These are phyloP conservation scores for Grammothele lineata DNA, from an alignment of 768 basidiomycete species.

Conservation along the genomic window DNA sequence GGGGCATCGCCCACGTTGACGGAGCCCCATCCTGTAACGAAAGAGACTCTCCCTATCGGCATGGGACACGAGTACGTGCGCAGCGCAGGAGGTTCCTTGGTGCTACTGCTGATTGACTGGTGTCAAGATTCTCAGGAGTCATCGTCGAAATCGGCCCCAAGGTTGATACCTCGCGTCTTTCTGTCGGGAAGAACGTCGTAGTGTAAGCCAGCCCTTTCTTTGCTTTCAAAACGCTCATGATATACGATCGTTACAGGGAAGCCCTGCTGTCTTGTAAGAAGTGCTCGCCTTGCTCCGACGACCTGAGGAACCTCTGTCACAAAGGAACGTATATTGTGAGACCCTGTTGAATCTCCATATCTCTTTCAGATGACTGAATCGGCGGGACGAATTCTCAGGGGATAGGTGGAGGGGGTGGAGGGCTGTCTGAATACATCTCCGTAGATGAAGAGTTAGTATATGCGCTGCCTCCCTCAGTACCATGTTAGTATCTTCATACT, in stretches of 20 bases:
- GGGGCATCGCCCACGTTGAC: slow-evolving; percentile 26
- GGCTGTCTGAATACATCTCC: slow-evolving; percentile 39
- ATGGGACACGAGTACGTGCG: slow-evolving; percentile 46
- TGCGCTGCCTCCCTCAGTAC: slow-evolving; percentile 32
- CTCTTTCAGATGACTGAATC: too few species aligned
- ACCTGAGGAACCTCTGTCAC: slow-evolving; percentile 33
- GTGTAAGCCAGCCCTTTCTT: slow-evolving; percentile 8
- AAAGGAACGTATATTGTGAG: slow-evolving; percentile 32
- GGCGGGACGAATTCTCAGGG: slow-evolving; percentile 23
- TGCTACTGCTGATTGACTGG: not conserved
- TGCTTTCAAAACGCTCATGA: not conserved
- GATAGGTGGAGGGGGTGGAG: slow-evolving; percentile 36
- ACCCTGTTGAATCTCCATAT: slow-evolving; percentile 9
- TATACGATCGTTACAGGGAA: slow-evolving; percentile 32
- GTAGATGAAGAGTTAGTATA: slow-evolving; percentile 34
- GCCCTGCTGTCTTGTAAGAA: slow-evolving; percentile 39
- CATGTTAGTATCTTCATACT: slow-evolving; percentile 27
- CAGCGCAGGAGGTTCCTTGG: not conserved
- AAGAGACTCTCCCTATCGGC: slow-evolving; percentile 37
- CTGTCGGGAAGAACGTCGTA: slow-evolving; percentile 17
- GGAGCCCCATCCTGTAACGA: slow-evolving; percentile 33
- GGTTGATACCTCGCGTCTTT: slow-evolving; percentile 8
- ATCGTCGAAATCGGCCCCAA: slow-evolving; percentile 17
- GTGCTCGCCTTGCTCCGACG: slow-evolving; percentile 28
- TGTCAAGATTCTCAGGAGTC: slow-evolving; percentile 19